These are phyloP conservation scores for Huntiella bhutanensis DNA, from an alignment of 2,329 filamentous ascomycete genomes.

Conservation along the genomic window DNA sequence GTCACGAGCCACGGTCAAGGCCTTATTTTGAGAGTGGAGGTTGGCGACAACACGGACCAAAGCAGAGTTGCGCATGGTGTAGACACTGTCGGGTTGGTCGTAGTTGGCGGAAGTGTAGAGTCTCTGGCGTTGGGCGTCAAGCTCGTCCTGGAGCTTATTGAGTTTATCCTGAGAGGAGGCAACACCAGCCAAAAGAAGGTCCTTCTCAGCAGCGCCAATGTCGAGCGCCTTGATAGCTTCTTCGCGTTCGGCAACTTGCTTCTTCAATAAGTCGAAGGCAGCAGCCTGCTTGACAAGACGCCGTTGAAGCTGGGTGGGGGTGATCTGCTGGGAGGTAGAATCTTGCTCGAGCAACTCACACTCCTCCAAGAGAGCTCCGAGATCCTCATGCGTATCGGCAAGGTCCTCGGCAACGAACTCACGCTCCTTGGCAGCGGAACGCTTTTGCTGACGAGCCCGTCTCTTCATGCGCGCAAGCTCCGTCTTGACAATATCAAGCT, in stretches of 20 bases:
- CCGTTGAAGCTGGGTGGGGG: constrained; percentile 50
- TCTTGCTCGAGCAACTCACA: constrained; percentile 44
- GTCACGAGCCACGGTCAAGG: not conserved
- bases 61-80: constrained; percentile 5
- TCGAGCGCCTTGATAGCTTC: constrained; percentile 23
- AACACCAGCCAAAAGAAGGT: constrained; percentile 5
- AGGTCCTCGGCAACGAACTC: constrained; percentile 68
- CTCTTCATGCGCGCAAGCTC: constrained; percentile 5
- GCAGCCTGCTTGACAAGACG: constrained; percentile 61
- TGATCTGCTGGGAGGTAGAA: constrained; percentile 50
- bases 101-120: constrained; percentile 16
- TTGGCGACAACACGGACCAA: constrained; percentile 6
- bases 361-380: constrained; percentile 7
- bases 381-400: constrained; percentile 28
- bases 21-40: constrained; percentile 8
- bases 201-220: constrained; percentile 7
- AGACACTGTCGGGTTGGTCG: constrained; percentile 6
- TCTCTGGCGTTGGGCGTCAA: constrained; percentile 46
- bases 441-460: constrained; percentile 8
- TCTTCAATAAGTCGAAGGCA: constrained; percentile 73
- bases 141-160: constrained; percentile 5
- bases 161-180: constrained; percentile 4
- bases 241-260: constrained; percentile 90
- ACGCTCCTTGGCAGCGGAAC: constrained; percentile 22
- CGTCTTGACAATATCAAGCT: constrained; percentile 48